Evolutionary conservation across 2,329 filamentous ascomycete genomes (phyloP).

Genomic region (Tolypocladium sp.): DNA sequence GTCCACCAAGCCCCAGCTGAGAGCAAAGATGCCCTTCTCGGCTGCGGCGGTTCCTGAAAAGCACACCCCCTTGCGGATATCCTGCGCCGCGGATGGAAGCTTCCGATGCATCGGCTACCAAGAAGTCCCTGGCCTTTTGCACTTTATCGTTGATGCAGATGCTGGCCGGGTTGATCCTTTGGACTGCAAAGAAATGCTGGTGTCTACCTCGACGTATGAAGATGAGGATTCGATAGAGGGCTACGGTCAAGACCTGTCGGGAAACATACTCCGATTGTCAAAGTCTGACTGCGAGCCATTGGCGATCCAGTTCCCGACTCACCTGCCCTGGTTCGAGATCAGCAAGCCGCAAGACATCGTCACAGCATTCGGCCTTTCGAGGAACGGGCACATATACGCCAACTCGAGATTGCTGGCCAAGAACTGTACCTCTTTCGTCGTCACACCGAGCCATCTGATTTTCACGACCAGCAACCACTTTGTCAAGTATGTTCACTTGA

Average conservation of each 20-base stretch:
- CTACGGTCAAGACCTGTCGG: slow-evolving; percentile 36
- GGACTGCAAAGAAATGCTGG: slow-evolving; percentile 11
- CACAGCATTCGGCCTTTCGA: slow-evolving; percentile 56
- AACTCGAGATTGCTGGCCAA: slow-evolving; percentile 65
- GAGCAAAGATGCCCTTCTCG: slow-evolving; percentile 28
- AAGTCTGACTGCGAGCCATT: slow-evolving; percentile 22
- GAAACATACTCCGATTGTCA: slow-evolving; percentile 32
- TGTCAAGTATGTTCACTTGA: slow-evolving; percentile 85
- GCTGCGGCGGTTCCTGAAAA: slow-evolving; percentile 10
- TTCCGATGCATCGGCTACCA: slow-evolving; percentile 23
- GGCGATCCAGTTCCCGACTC: slow-evolving; percentile 29
- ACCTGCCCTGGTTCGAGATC: slow-evolving; percentile 45
- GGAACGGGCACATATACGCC: slow-evolving; percentile 69
- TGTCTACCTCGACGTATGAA: slow-evolving; percentile 23
- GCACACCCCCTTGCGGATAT: slow-evolving; percentile 21
- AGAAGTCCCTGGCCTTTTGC: slow-evolving; percentile 13
- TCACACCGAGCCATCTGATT: slow-evolving; percentile 75
- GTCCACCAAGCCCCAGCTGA: slow-evolving; percentile 32
- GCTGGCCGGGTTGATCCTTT: slow-evolving; percentile 7
- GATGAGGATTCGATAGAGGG: slow-evolving; percentile 18
- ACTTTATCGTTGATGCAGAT: slow-evolving; percentile 11
- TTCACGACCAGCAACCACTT: slow-evolving; percentile 90
- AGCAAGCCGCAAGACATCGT: slow-evolving; percentile 31
- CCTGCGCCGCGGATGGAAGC: slow-evolving; percentile 14
- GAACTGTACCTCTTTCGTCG: slow-evolving; percentile 85